phyloP scores from a whole-genome alignment of 2,329 filamentous ascomycete species.

The Emericellopsis atlantica region DNA sequence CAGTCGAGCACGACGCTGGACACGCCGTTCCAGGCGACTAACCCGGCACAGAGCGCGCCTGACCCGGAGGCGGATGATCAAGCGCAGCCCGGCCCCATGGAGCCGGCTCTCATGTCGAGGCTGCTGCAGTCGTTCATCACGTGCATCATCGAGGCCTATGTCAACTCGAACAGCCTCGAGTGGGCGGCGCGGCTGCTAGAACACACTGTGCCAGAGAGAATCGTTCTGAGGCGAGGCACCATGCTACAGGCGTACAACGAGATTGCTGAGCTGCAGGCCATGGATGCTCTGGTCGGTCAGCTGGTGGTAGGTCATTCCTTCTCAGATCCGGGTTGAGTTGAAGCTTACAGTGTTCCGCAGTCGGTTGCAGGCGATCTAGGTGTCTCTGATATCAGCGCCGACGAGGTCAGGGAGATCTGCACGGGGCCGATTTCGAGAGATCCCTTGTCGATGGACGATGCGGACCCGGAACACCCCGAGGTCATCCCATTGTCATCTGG shows the following conservation, averaged over 20 bases:
- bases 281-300: constrained; percentile 58
- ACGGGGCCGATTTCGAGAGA: constrained; percentile 26
- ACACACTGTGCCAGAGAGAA: constrained; percentile 50
- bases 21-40: constrained; percentile 41
- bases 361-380: constrained; percentile 53
- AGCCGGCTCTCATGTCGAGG: constrained; percentile 48
- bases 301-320: constrained; percentile 36
- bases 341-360: constrained; percentile 17
- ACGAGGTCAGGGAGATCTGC: constrained; percentile 32
- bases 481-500: constrained; percentile 45
- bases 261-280: constrained; percentile 45
- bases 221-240: constrained; percentile 48
- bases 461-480: constrained; percentile 31
- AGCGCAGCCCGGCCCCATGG: constrained; percentile 30
- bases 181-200: constrained; percentile 58
- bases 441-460: constrained; percentile 31
- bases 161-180: constrained; percentile 45
- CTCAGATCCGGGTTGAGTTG: background rate
- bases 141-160: constrained; percentile 62
- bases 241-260: constrained; percentile 52
- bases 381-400: constrained; percentile 30
- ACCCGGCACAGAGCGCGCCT: constrained; percentile 41
- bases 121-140: constrained; percentile 69
- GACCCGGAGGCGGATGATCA: constrained; percentile 42
- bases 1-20: constrained; percentile 44